A percentile compares a stretch with the other conserved stretches of the same genome.
Evolutionary conservation across 163 green algal species (phyloP).

Genomic region (Coccomyxa subellipsoidea): DNA sequence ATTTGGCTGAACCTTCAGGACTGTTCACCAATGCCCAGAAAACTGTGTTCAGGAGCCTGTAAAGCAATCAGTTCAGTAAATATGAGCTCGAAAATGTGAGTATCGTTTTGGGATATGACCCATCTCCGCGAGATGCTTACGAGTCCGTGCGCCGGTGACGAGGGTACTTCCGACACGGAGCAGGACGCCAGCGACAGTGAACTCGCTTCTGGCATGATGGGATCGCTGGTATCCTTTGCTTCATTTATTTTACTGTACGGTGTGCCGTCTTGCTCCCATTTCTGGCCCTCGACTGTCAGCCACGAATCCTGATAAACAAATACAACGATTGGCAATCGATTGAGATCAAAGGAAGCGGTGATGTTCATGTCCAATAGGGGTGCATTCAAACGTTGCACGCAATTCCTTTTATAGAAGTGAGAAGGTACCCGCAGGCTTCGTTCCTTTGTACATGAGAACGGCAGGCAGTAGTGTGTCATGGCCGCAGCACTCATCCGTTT

Average conservation of each 20-base stretch:
- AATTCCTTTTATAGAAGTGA: too few species aligned
- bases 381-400: too few species aligned
- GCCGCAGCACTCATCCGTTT: background rate
- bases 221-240: background rate
- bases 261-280: background rate
- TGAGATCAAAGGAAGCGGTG: background rate
- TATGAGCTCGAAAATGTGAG: too few species aligned
- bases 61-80: too few species aligned
- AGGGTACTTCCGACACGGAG: background rate
- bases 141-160: background rate
- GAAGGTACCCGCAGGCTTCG: too few species aligned
- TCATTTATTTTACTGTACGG: background rate
- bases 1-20: too few species aligned
- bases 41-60: too few species aligned
- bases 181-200: background rate
- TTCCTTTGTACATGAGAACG: background rate
- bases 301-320: background rate
- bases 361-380: too few species aligned
- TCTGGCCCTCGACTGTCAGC: background rate
- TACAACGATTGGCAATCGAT: background rate
- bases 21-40: too few species aligned
- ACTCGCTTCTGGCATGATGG: background rate
- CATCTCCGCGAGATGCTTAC: background rate
- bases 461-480: background rate
- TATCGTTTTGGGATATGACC: too few species aligned